Evolutionary conservation across 768 basidiomycete genomes (phyloP), one percentile per base, ranked within the genome.

Genomic region (Sporobolomyces pararoseus): DNA sequence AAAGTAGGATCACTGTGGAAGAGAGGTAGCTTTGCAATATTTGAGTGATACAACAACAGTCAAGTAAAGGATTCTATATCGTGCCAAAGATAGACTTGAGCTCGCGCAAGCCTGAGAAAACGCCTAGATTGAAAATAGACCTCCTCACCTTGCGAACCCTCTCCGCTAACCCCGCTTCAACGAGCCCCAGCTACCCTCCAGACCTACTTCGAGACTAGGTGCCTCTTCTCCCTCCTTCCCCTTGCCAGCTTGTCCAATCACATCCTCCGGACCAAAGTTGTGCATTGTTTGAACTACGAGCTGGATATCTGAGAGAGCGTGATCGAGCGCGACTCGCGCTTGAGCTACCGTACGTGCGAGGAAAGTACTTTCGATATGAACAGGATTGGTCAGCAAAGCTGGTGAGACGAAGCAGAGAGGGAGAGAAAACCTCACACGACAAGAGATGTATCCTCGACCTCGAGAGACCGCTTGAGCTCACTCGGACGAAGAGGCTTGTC

Each of bases 201-300:
- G 54, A 0, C 72, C 72, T 0, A 74, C 72, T 34, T 74, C 72
- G 10, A 74, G 52, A 1, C 35, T 46, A 2, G 71, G 62, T 7
- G 66, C 71, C 25, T 70, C 65, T 7, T 52, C 25, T 29, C 9
- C 52, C 17, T 39, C n/a, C 25, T 13, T 14, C 1, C 10, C 23
- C 21, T 21, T 39, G 39, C 23, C 37, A n/a, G n/a, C 10, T 21
- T 54, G 52, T 35, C 57, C 65, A 10, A 49, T 14, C 12, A 63
- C 4, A 0, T 62, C 53, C 19, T 29, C 14, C 21, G 72, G 72
- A 2, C 65, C 72, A 21, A 74, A 74, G n/a, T 27, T 60, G 63
- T 67, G 65, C 72, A 74, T 68, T 0, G 72, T 74, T 49, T 74
- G 72, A 21, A 74, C 72, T 27, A 74, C 68, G 23, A 74, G 72